A percentile compares a stretch with the other conserved stretches of the same genome.
Evolutionary conservation across 257 asterid species (phyloP).

Genomic region (Ilex aquifolium): DNA sequence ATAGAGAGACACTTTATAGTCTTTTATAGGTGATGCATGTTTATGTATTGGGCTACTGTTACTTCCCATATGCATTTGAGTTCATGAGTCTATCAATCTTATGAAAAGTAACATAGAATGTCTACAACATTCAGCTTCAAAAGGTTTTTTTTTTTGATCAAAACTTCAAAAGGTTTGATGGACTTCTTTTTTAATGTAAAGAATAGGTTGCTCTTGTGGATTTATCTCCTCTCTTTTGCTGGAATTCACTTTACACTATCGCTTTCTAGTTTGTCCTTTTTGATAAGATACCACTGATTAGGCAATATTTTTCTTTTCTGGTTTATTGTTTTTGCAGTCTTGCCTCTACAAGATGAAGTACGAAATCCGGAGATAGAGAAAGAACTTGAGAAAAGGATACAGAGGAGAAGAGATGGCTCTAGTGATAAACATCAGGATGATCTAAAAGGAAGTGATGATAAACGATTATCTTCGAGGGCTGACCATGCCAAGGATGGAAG

Average conservation of each 20-base stretch:
- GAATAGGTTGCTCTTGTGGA: background rate
- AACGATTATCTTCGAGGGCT: constrained; percentile 45
- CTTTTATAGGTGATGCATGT: background rate
- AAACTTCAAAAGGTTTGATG: background rate
- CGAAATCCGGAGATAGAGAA: constrained; percentile 54
- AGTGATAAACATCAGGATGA: constrained; percentile 55
- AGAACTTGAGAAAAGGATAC: constrained; percentile 55
- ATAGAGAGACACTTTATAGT: background rate
- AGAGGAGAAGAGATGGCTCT: constrained; percentile 56
- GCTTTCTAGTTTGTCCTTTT: too few species aligned
- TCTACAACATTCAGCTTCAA: background rate
- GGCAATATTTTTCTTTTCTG: background rate
- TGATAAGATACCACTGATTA: too few species aligned
- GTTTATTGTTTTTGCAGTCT: constrained; percentile 29
- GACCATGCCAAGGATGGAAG: constrained; percentile 68
- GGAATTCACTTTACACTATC: background rate
- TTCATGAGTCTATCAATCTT: background rate
- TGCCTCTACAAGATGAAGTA: constrained; percentile 35
- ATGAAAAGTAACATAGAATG: background rate
- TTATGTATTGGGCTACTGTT: background rate
- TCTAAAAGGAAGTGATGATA: constrained; percentile 54
- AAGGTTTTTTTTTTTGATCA: too few species aligned
- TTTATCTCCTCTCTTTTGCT: background rate
- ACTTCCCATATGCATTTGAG: background rate
- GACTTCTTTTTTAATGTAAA: background rate